phyloP scores from a whole-genome alignment of 2,329 filamentous ascomycete genomes.

The Pestalotiopsis sp. region DNA sequence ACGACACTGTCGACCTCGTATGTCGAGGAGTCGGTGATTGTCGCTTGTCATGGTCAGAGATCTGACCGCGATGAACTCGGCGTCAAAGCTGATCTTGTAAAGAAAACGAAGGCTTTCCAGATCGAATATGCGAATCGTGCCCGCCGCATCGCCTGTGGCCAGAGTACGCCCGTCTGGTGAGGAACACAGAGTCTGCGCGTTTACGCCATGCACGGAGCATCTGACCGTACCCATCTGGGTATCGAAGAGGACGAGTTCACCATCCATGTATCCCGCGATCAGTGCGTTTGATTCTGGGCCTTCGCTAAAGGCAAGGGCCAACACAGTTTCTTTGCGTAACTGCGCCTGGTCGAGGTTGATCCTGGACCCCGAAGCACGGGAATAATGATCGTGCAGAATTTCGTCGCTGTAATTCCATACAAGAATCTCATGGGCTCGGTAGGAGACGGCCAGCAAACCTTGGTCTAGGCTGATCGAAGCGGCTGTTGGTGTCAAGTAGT shows the following conservation, averaged over 20 bases:
- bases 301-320: neutral
- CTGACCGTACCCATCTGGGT: neutral
- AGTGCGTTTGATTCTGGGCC: neutral
- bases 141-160: neutral
- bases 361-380: neutral
- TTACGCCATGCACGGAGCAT: neutral
- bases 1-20: neutral
- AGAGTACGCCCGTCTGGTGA: slow-evolving; percentile 3
- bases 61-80: neutral
- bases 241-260: neutral
- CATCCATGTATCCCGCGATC: neutral
- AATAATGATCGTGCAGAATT: neutral
- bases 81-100: neutral
- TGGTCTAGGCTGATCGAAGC: neutral
- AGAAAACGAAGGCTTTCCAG: neutral
- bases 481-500: neutral
- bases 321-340: neutral
- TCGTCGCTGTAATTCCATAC: slow-evolving; percentile 5
- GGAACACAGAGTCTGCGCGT: neutral
- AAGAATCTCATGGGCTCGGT: neutral
- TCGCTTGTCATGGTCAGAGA: neutral
- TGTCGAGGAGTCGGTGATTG: neutral
- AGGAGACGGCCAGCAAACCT: neutral
- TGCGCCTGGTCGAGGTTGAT: neutral
- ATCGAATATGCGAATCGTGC: neutral